Percentiles rank a stretch among this genome's conserved stretches.
phyloP scores from a whole-genome alignment of 2,329 filamentous ascomycete species.

The Bipolaris victoriae region DNA sequence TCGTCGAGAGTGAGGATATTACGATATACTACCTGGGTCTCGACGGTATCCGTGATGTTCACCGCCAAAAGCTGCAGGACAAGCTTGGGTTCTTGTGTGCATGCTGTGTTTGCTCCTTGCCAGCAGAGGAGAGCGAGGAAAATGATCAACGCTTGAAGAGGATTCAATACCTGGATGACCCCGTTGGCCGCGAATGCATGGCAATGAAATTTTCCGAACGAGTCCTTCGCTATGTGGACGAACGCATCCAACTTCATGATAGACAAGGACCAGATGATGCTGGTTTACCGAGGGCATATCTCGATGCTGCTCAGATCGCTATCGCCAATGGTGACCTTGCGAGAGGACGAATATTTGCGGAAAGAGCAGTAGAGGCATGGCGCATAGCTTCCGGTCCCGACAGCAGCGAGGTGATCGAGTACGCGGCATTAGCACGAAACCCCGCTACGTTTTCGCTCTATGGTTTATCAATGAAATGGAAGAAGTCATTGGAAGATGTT shows the following conservation, averaged over 20 bases:
- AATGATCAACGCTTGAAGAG: constrained; percentile 42
- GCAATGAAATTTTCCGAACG: constrained; percentile 14
- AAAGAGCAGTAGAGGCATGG: constrained; percentile 20
- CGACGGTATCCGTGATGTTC: constrained; percentile 27
- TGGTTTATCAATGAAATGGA: constrained; percentile 32
- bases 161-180: constrained; percentile 25
- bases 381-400: constrained; percentile 22
- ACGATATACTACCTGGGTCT: constrained; percentile 44
- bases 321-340: constrained; percentile 42
- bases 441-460: constrained; percentile 21
- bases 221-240: constrained; percentile 29
- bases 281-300: constrained; percentile 30
- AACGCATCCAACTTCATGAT: constrained; percentile 11
- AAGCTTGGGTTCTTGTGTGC: constrained; percentile 47
- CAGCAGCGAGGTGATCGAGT: constrained; percentile 24
- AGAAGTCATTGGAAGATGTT: constrained; percentile 23
- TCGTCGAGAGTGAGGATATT: constrained; percentile 44
- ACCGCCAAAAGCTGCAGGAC: constrained; percentile 31
- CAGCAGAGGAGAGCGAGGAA: constrained; percentile 34
- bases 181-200: constrained; percentile 28
- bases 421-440: constrained; percentile 16
- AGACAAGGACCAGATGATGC: constrained; percentile 29
- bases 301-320: constrained; percentile 34
- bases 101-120: constrained; percentile 48
- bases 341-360: constrained; percentile 39